Evolutionary conservation across 495 filamentous ascomycete species (phyloP).

Genomic region (Physcia stellaris): DNA sequence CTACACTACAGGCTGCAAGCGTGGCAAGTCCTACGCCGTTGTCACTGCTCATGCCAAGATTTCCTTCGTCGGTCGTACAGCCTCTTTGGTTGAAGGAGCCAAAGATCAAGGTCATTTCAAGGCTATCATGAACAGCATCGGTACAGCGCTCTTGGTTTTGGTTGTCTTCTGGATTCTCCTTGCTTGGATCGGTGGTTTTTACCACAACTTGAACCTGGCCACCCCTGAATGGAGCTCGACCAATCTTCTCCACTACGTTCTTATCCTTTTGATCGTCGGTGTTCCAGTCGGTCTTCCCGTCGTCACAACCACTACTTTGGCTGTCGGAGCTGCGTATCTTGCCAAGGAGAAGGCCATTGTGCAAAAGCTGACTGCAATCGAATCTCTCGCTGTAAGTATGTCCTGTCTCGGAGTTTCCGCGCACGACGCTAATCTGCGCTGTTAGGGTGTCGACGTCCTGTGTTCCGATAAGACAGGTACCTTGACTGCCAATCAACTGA

Average conservation of each 20-base stretch:
- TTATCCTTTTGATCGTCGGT: constrained; percentile 80
- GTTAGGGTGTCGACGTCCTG: constrained; percentile 77
- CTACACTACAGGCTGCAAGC: constrained; percentile 70
- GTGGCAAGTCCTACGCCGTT: constrained; percentile 59
- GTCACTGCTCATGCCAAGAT: constrained; percentile 46
- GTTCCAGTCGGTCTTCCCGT: constrained; percentile 93
- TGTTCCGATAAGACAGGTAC: constrained; percentile 89
- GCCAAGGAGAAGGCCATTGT: constrained; percentile 94
- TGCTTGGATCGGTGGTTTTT: constrained; percentile 67
- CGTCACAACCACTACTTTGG: constrained; percentile 93
- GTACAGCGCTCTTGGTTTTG: constrained; percentile 57
- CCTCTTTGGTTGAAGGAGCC: constrained; percentile 55
- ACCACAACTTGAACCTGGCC: constrained; percentile 53
- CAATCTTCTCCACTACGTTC: constrained; percentile 44
- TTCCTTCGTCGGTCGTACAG: constrained; percentile 64
- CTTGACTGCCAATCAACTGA: constrained; percentile 61
- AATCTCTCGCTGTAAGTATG: constrained; percentile 60
- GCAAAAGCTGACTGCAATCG: constrained; percentile 89
- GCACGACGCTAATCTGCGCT: constrained; percentile 1
- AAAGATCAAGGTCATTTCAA: constrained; percentile 67
- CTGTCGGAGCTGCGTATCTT: constrained; percentile 86
- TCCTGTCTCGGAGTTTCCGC: background rate
- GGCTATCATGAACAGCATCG: constrained; percentile 71
- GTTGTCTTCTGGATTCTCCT: constrained; percentile 60
- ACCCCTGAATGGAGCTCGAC: constrained; percentile 38